Evolutionary conservation across 352 stramenopile genomes (phyloP).

Genomic region (Aphanomyces stellatus): DNA sequence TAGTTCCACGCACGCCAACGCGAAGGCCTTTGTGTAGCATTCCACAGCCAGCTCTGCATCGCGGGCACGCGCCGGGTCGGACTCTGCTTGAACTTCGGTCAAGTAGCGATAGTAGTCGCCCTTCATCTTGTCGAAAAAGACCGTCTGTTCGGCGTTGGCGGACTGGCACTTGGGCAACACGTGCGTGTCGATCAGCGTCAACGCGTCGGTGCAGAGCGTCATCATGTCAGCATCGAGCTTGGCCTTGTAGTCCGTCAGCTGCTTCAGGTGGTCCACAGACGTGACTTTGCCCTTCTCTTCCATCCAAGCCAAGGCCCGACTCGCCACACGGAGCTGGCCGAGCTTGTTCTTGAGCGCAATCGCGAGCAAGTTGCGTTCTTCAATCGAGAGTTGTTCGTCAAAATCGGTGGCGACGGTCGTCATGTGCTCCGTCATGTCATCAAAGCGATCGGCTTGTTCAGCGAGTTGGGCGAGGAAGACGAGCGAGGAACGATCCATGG

Average conservation of each 20-base stretch:
- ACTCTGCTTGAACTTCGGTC: constrained; percentile 14
- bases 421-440: constrained; percentile 28
- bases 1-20: constrained; percentile 20
- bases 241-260: constrained; percentile 20
- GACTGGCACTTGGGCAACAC: background rate
- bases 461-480: constrained; percentile 22
- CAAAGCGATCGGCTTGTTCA: constrained; percentile 21
- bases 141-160: background rate
- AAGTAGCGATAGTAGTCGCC: constrained; percentile 25
- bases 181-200: constrained; percentile 13
- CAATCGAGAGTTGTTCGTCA: constrained; percentile 23
- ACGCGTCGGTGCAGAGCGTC: constrained; percentile 19
- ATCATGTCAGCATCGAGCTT: constrained; percentile 28
- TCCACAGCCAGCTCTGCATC: constrained; percentile 9
- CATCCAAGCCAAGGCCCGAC: constrained; percentile 25
- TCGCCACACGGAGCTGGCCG: constrained; percentile 20
- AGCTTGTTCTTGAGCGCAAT: constrained; percentile 33
- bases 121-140: constrained; percentile 23
- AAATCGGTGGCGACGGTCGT: constrained; percentile 20
- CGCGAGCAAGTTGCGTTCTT: constrained; percentile 30
- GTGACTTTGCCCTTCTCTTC: constrained; percentile 6
- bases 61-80: background rate
- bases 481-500: constrained; percentile 10
- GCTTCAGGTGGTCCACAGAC: too few species aligned
- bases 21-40: constrained; percentile 21